Base-by-base conservation (phyloP, 78 protist species). In the Dictyostelium purpureum region DNA sequence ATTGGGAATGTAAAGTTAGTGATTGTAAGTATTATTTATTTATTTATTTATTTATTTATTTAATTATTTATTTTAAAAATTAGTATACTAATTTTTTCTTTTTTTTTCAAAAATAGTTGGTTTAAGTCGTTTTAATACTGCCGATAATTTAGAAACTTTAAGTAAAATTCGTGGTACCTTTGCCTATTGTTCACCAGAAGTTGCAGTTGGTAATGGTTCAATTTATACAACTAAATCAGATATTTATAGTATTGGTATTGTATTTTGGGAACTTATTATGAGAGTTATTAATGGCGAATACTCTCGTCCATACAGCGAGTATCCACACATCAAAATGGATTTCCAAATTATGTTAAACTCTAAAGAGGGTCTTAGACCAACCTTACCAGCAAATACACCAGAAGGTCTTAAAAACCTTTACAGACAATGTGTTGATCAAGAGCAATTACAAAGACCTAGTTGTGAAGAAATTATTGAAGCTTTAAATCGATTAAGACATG, bases 121-220 rank as follows among this genome's bases (percentile, higher is more conserved):
- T 54, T 74, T 90, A 14, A 45, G 82, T 14, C 71, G 96, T 40
- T 77, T 79, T 49, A 75, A 78, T n/a, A 90, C 94, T 2, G 90
- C 90, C 57, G 90, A 81, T 49, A 79, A 93, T 42, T 54, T 81
- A 21, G 88, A 80, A 57, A 93, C 96, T 9, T 82, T 93, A 11
- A 33, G 79, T 9, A 87, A 93, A 49, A 79, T 93, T 18, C 69
- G 96, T 38, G 96, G 96, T 4, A 93, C 96, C 4, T 80, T 73
- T 78, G 94, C 90, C 33, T 74, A 81, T 61, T 74, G 79, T 35
- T 70, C 96, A 14, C 96, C 96, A 33, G 96, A 93, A 71, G 78
- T 93, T 35, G 81, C 81, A 6, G 69, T 56, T 24, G 95, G 95
- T 16, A 61, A 51, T 12, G 94, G 94, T 31, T 54, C 49, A 18